These are phyloP conservation scores for Gardenia jasminoides DNA, from an alignment of 257 asterid species.

Conservation along the genomic window DNA sequence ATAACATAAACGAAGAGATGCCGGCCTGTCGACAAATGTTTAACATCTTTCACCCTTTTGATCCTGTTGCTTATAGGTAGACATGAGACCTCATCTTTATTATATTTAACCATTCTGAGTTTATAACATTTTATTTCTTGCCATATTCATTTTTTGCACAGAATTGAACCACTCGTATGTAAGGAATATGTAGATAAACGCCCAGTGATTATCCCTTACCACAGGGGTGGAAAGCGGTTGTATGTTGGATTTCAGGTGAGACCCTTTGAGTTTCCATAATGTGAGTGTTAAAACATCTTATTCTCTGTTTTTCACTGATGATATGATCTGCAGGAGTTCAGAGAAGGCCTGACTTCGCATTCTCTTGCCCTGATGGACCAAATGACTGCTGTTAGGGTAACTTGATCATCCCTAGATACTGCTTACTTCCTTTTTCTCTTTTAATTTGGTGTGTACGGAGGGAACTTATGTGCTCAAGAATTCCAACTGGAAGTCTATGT, in stretches of 20 bases:
- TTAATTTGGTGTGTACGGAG: neutral
- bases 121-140: conserved; percentile 17
- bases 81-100: conserved; percentile 8
- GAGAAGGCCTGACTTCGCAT: conserved; percentile 67
- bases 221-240: conserved; percentile 94
- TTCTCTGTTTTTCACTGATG: conserved; percentile 21
- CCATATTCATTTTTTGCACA: conserved; percentile 30
- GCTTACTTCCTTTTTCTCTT: neutral
- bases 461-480: neutral
- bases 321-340: conserved; percentile 65
- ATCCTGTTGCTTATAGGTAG: conserved; percentile 95
- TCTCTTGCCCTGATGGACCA: conserved; percentile 66
- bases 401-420: neutral
- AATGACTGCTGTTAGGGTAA: conserved; percentile 58
- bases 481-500: neutral
- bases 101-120: neutral
- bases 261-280: neutral
- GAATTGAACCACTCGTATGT: conserved; percentile 89
- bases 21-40: conserved; percentile 93
- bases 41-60: conserved; percentile 94
- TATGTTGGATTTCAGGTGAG: conserved; percentile 82
- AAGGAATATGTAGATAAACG: conserved; percentile 69
- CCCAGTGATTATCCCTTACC: conserved; percentile 87
- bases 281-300: conserved; percentile 8
- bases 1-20: conserved; percentile 77